Base-by-base conservation (phyloP, 1,284 basidiomycete species). In the Cutaneotrichosporon cyanovorans region DNA sequence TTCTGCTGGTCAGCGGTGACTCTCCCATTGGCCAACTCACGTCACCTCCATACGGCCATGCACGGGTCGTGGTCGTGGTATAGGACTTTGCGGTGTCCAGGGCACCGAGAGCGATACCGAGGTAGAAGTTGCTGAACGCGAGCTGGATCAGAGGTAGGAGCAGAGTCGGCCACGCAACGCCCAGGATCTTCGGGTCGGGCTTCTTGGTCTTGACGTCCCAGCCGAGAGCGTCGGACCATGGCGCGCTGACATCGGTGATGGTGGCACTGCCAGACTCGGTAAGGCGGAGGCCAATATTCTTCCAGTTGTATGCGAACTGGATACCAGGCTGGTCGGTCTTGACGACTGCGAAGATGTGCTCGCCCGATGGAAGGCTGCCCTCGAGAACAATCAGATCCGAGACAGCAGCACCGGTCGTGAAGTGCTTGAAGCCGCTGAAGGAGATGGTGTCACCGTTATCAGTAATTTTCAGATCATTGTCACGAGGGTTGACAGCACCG, bases 401-500 rank as follows among this genome's bases (percentile, higher is more conserved):
- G n/a, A 69, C 48, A 41, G 68, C 68, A 19, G 57, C 58, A 15
- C 65, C 66, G 1, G 67, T 69, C 7, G 59, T 61, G 43, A 69
- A 69, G 23, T 64, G 60, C 53, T 69, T 69, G 34, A 56, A 59
- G 33, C 67, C 67, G 37, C 60, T 57, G 48, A 57, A 68, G 40
- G 66, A 51, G 28, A 68, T 46, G 23, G 53, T 56, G 32, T 51
- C 48, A 5, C 52, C 53, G 43, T 61, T 56, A 10, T 40, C 46
- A 15, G 59, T 51, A 31, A 64, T 61, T 20, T 55, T 48, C 41
- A 69, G 56, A 38, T 67, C 66, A 16, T 57, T 45, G 50, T 69
- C 67, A 30, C 66, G 58, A 1, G 66, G 67, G 51, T 69, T 69
- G 50, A 69, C 67, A 0, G 66, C 67, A 5, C 57, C 66, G 11